phyloP scores from a whole-genome alignment of 202 grass and related monocot species.

The Musa balbisiana region DNA sequence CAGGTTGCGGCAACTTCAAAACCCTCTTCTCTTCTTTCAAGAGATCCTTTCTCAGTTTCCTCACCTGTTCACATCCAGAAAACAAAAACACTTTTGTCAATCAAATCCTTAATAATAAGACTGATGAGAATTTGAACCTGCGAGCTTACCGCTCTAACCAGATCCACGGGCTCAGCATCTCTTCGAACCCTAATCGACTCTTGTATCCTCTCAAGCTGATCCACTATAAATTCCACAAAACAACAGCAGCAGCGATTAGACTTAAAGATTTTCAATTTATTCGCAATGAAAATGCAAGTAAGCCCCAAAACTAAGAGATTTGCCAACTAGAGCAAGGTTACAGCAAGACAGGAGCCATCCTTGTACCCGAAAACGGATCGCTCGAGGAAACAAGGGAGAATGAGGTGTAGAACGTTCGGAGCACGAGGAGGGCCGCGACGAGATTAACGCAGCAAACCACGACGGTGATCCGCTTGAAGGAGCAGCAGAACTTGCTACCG shows the following conservation, averaged over 20 bases:
- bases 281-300: constrained; percentile 6
- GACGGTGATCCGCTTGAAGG: constrained; percentile 63
- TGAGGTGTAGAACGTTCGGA: constrained; percentile 52
- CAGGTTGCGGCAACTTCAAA: constrained; percentile 39
- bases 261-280: background rate
- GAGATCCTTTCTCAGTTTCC: constrained; percentile 51
- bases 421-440: constrained; percentile 58
- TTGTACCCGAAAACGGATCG: constrained; percentile 25
- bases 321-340: constrained; percentile 9
- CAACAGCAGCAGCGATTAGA: background rate
- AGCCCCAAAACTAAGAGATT: background rate
- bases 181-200: constrained; percentile 83
- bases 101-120: background rate
- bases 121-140: constrained; percentile 7
- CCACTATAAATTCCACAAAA: constrained; percentile 42
- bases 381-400: background rate
- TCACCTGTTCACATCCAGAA: constrained; percentile 32
- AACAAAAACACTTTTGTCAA: background rate
- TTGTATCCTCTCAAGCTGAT: constrained; percentile 66
- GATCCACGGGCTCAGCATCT: constrained; percentile 47
- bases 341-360: constrained; percentile 14
- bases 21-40: constrained; percentile 41
- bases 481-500: constrained; percentile 29
- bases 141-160: constrained; percentile 52
- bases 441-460: constrained; percentile 70